Evolutionary conservation across 768 basidiomycete species (phyloP).

Genomic region (Mycena galericulata): DNA sequence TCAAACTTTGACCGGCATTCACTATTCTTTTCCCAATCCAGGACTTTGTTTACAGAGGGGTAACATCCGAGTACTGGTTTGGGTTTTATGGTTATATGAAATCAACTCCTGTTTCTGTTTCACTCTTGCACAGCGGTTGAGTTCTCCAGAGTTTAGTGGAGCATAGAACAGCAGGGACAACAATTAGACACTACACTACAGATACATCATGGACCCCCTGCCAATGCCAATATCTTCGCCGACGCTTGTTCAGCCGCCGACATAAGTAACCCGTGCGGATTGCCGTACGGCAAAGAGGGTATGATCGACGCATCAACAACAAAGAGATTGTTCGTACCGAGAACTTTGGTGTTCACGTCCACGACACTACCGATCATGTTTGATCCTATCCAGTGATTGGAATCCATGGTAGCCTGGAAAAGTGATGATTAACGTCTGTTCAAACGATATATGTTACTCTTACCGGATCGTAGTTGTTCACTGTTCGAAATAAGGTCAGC

Average conservation of each 20-base stretch:
- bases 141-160: too few relatives aligned
- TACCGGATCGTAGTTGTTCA: conserved; percentile 30
- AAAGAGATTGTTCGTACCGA: conserved; percentile 42
- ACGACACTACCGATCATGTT: conserved; percentile 52
- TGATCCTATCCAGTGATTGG: conserved; percentile 59
- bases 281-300: conserved; percentile 42
- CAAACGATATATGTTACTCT: not conserved
- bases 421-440: not conserved
- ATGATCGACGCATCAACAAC: conserved; percentile 55
- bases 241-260: conserved; percentile 54
- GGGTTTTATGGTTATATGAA: too few relatives aligned
- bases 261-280: conserved; percentile 55
- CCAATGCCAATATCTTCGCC: conserved; percentile 53
- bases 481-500: conserved; percentile 18
- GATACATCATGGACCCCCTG: conserved; percentile 16
- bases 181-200: not conserved
- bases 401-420: conserved; percentile 42
- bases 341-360: conserved; percentile 55
- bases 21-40: too few relatives aligned
- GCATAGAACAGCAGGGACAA: too few relatives aligned
- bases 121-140: too few relatives aligned
- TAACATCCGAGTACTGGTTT: too few relatives aligned
- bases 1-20: too few relatives aligned
- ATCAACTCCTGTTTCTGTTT: too few relatives aligned
- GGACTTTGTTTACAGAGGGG: too few relatives aligned